Conservation (phyloP, 805 yeast species). For the Kurtzmaniella fragi region DNA sequence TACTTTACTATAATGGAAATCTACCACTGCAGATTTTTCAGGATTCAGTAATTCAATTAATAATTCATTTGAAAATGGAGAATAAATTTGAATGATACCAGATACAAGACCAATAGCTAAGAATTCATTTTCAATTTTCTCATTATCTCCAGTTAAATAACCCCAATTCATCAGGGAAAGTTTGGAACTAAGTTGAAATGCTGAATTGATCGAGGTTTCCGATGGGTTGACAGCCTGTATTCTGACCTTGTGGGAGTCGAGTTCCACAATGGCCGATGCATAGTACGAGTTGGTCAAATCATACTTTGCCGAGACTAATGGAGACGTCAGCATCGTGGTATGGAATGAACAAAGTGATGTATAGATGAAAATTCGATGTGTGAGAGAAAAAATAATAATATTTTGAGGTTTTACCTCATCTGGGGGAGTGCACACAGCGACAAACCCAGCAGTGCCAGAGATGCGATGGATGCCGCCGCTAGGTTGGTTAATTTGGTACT, state of each 20-base stretch:
- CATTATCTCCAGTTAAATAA: slow-evolving; percentile 7
- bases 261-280: slow-evolving; percentile 61
- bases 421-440: no score
- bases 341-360: no score
- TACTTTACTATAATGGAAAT: slow-evolving; percentile 39
- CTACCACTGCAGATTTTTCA: slow-evolving; percentile 41
- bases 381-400: no score
- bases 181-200: slow-evolving; percentile 46
- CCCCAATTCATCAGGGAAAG: slow-evolving; percentile 55
- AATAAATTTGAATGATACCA: slow-evolving; percentile 61
- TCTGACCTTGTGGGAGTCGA: slow-evolving; percentile 66
- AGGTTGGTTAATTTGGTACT: no score
- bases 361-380: no score
- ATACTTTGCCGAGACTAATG: slow-evolving; percentile 42
- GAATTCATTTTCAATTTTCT: slow-evolving; percentile 23
- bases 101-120: slow-evolving; percentile 60
- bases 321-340: slow-evolving; percentile 6
- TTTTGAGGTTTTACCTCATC: no score
- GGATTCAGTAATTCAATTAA: slow-evolving; percentile 47
- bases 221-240: slow-evolving; percentile 50
- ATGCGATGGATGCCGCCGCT: no score
- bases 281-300: slow-evolving; percentile 59
- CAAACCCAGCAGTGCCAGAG: no score
- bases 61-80: slow-evolving; percentile 60
- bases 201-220: slow-evolving; percentile 39